phyloP scores from a whole-genome alignment of 2,329 filamentous ascomycete species.

The Trichoderma koningii region DNA sequence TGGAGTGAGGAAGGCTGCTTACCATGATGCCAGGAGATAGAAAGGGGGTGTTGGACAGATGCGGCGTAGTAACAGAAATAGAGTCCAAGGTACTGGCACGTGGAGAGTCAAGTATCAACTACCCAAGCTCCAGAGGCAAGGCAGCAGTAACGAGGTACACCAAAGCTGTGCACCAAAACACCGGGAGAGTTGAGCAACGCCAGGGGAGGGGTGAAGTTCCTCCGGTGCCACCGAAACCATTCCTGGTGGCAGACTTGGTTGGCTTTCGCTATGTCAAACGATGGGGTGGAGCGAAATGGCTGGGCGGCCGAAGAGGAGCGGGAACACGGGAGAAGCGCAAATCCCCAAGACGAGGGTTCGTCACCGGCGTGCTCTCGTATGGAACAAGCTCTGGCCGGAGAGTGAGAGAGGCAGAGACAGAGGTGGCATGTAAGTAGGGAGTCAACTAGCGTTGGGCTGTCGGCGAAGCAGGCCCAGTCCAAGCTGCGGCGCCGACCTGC shows the following conservation, averaged over 20 bases:
- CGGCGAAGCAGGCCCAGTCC: slow-evolving; percentile 18
- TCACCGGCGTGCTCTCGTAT: slow-evolving; percentile 9
- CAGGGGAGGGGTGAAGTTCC: slow-evolving; percentile 39
- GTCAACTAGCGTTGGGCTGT: slow-evolving; percentile 29
- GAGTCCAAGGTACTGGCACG: slow-evolving; percentile 42
- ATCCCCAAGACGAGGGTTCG: slow-evolving; percentile 27
- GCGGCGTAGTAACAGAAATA: slow-evolving; percentile 37
- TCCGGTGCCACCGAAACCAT: slow-evolving; percentile 43
- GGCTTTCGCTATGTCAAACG: slow-evolving; percentile 35
- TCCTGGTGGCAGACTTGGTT: slow-evolving; percentile 36
- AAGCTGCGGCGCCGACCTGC: slow-evolving; percentile 21
- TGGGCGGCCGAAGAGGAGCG: slow-evolving; percentile 30
- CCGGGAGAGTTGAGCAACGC: slow-evolving; percentile 36
- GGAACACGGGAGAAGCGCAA: slow-evolving; percentile 32
- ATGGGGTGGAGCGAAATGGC: slow-evolving; percentile 34
- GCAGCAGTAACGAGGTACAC: slow-evolving; percentile 35
- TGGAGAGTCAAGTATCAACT: slow-evolving; percentile 41
- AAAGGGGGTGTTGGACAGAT: slow-evolving; percentile 44
- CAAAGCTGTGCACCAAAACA: slow-evolving; percentile 35
- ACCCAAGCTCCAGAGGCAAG: slow-evolving; percentile 39
- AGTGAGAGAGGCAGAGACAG: slow-evolving; percentile 33
- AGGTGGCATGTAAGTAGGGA: slow-evolving; percentile 35
- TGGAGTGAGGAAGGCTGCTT: slow-evolving; percentile 46
- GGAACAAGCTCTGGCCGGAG: slow-evolving; percentile 24
- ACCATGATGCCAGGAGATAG: slow-evolving; percentile 51